Evolutionary conservation across 352 stramenopile genomes (phyloP), one percentile per base, ranked within the genome.

Genomic region (Globisporangium sylvaticum): DNA sequence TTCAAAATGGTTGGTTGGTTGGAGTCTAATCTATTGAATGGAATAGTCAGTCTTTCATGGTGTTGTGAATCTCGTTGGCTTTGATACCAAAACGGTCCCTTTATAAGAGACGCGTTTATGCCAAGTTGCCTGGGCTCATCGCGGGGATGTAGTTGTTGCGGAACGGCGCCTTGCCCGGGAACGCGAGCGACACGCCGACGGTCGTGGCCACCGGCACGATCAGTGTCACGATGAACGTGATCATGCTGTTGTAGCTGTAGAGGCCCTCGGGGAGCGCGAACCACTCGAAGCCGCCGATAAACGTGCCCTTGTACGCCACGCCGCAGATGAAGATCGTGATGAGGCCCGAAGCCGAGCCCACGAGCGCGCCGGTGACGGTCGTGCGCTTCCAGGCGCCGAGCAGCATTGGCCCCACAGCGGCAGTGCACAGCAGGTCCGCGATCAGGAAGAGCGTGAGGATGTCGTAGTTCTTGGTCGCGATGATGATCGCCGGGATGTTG

Each of bases 371-470:
- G 1, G 42, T 52, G 32, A 68, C 63, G 63, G 83, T 79, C 27
- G 80, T 70, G 6, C 74, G 79, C 53, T 79, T 75, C 84, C 84
- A 92, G 15, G 71, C 70, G 4, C 74, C 75, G 0, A 92, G 74
- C n/a, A 92, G 72, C 81, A 92, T 91, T 4, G 84, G 84, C 0
- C 84, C 84, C 42, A 92, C 79, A 0, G 84, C 83, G 31, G 84
- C 84, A 24, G 83, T 90, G 63, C 84, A 93, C 18, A 93, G 62
- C 65, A 93, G 58, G 56, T 93, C 84, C 20, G 84, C 82, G 57
- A 93, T 93, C 24, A 93, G 67, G 52, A 91, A 91, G 18, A 93
- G 78, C 46, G 71, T 88, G 64, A 93, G 59, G 54, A 93, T 88
- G 61, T 88, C 69, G 68, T 87, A 88, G 57, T 81, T 64, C 59